These are phyloP conservation scores for Cinnamomum micranthum DNA, from an alignment of 164 flowering plant species.

Conservation along the genomic window DNA sequence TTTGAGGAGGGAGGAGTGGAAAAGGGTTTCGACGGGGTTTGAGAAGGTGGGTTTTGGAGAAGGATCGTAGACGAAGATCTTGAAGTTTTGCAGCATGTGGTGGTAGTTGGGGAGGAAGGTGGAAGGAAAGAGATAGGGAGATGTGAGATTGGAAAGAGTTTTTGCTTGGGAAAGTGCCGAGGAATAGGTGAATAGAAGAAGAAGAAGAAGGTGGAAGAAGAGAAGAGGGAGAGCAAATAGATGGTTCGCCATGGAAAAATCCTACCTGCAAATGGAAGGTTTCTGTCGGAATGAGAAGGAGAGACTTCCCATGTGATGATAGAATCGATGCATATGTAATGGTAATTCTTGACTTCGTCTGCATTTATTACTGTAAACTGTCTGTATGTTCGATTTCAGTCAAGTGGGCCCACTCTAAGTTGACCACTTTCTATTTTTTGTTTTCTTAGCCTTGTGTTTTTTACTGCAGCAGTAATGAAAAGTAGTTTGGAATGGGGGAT, in stretches of 20 bases:
- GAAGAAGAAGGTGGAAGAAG: conserved; percentile 13
- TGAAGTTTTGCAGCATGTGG: conserved; percentile 54
- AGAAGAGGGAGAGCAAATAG: neutral
- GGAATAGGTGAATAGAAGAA: conserved; percentile 3
- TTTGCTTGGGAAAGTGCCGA: conserved; percentile 7
- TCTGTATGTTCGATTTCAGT: too few relatives aligned
- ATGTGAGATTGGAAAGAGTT: conserved; percentile 9
- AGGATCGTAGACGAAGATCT: conserved; percentile 50
- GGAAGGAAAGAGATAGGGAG: conserved; percentile 51
- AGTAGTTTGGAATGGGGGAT: neutral
- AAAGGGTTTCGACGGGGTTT: conserved; percentile 36
- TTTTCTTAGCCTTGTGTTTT: neutral
- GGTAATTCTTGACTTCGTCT: too few relatives aligned
- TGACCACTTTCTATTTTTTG: too few relatives aligned
- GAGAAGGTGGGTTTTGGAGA: conserved; percentile 4
- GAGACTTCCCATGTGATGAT: too few relatives aligned
- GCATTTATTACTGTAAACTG: too few relatives aligned
- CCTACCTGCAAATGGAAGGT: neutral
- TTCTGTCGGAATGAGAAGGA: neutral
- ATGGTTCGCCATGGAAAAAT: neutral
- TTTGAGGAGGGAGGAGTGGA: conserved; percentile 47
- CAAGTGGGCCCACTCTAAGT: too few relatives aligned
- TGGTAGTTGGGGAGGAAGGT: conserved; percentile 44
- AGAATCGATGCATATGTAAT: too few relatives aligned
- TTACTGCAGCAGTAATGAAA: neutral